Evolutionary conservation across 2,329 filamentous ascomycete genomes (phyloP), one percentile per base, ranked within the genome.

Genomic region (Ophiocordyceps sinensis): DNA sequence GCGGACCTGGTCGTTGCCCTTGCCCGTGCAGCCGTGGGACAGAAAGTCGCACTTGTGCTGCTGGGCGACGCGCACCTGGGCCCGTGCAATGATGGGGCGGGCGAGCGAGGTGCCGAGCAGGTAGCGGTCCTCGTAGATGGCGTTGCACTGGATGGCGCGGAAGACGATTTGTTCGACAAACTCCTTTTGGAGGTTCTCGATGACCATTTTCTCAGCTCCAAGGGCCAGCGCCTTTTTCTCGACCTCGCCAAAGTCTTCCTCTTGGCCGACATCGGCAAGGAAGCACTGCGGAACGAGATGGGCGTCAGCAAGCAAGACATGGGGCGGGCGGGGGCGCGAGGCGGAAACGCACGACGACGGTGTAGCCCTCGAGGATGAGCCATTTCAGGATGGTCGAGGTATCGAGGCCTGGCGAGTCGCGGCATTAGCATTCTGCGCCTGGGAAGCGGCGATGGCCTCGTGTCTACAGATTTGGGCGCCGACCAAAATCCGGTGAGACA

Each of bases 121-220:
- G 40, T 61, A 62, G 15, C 44, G 47, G 53, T 79, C 77, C 64
- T 85, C 73, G 55, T 73, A 78, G 52, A 74, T 69, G 43, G 71
- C 72, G 50, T 76, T 74, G 54, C 30, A 46, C 60, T 83, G 78
- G 50, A 87, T 75, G 44, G 82, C 82, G 41, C 75, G 79, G 70
- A 79, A 86, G 67, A 79, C 81, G 29, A 88, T 70, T 61, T 86
- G 72, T 50, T 85, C 79, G 46, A 88, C 71, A 54, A 88, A 85
- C 60, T 84, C 79, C 51, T 70, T 68, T 49, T 75, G 72, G 38
- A 87, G 67, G 58, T 88, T 73, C 41, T 71, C 66, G 46, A 75
- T 65, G 46, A 69, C 57, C 53, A 79, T 41, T 31, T 43, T 41
- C 41, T 57, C 51, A 30, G 55, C 23, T 2, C 23, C 23, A 7